Evolutionary conservation across 176 grass and related monocot species (phyloP).

Genomic region (Guadua angustifolia): DNA sequence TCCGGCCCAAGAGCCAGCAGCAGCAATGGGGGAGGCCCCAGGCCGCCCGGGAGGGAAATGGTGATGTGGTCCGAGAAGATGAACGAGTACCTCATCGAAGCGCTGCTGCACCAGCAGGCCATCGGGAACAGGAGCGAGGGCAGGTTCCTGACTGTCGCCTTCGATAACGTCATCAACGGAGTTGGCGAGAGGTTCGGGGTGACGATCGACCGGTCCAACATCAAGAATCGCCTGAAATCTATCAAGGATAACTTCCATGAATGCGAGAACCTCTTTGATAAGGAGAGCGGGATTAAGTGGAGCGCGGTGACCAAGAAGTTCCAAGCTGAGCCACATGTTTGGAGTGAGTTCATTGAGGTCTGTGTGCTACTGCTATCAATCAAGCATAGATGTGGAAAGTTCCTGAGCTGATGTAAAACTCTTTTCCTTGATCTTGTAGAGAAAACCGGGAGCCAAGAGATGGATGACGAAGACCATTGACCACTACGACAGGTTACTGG

Average conservation of each 20-base stretch:
- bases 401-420: not conserved
- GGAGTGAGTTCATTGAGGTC: slow-evolving; percentile 57
- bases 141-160: slow-evolving; percentile 38
- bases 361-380: slow-evolving; percentile 19
- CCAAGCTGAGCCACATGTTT: slow-evolving; percentile 46
- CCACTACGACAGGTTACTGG: slow-evolving; percentile 50
- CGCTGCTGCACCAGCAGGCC: slow-evolving; percentile 50
- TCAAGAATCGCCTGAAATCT: slow-evolving; percentile 59
- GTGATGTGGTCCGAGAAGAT: slow-evolving; percentile 58
- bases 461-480: slow-evolving; percentile 63
- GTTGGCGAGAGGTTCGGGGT: slow-evolving; percentile 50
- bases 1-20: not conserved
- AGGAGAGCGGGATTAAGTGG: slow-evolving; percentile 47
- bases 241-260: slow-evolving; percentile 56
- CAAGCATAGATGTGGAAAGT: not conserved
- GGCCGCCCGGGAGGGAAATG: not conserved
- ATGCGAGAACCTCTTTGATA: slow-evolving; percentile 44
- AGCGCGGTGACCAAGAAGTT: slow-evolving; percentile 37
- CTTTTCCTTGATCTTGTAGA: slow-evolving; percentile 52
- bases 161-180: slow-evolving; percentile 46
- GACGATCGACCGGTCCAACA: slow-evolving; percentile 43
- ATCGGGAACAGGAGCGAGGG: slow-evolving; percentile 53
- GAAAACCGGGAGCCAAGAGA: slow-evolving; percentile 59
- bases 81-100: slow-evolving; percentile 50
- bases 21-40: slow-evolving; percentile 28